Conservation (phyloP, 2,329 filamentous ascomycete genomes). For the Chaetomium sp. region DNA sequence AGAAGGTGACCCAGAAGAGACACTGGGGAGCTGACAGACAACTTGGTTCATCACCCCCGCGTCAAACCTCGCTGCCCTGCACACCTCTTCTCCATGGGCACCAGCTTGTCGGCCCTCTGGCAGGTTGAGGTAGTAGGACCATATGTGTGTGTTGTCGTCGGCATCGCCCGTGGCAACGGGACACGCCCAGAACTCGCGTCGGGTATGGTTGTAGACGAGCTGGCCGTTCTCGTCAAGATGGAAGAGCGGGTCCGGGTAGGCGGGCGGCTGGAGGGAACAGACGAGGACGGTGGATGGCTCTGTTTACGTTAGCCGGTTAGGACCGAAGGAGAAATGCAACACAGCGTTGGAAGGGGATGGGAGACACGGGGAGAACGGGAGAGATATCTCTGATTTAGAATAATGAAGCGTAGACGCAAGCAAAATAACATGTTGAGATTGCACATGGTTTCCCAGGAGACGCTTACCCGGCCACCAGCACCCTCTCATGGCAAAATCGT, state of each 20-base stretch:
- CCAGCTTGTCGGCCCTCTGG: not conserved
- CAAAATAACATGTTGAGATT: not conserved
- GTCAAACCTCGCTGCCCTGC: not conserved
- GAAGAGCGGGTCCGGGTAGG: not conserved
- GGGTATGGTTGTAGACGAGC: not conserved
- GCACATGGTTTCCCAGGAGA: not conserved
- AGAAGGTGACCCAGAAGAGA: not conserved
- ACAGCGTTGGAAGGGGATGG: not conserved
- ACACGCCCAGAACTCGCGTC: not conserved
- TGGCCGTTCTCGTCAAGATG: not conserved
- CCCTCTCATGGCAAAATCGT: not conserved
- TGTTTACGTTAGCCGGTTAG: not conserved
- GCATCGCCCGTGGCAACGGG: not conserved
- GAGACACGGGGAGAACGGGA: not conserved
- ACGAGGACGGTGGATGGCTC: conserved; percentile 5
- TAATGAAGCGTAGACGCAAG: not conserved
- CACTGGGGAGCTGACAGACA: not conserved
- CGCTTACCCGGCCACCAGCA: conserved; percentile 13
- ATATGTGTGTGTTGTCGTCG: not conserved
- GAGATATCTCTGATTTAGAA: not conserved
- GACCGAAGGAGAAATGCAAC: no score
- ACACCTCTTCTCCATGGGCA: not conserved
- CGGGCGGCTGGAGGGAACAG: conserved; percentile 3
- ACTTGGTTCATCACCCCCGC: not conserved
- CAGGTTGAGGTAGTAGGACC: not conserved